Evolutionary conservation across 164 flowering plant genomes (phyloP), one percentile per base, ranked within the genome.

Genomic region (Akebia trifoliata): DNA sequence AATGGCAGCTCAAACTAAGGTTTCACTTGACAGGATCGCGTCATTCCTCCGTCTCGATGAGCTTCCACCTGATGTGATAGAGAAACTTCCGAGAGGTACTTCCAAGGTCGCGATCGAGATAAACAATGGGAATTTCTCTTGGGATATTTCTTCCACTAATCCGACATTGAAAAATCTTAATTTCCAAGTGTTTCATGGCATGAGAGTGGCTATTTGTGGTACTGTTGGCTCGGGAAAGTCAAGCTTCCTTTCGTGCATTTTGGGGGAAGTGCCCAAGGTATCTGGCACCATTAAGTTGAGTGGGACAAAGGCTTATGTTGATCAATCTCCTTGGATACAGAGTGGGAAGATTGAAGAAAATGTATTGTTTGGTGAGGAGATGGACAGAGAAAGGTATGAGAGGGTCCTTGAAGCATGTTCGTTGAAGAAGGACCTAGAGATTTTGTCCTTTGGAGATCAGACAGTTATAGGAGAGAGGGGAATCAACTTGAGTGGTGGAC

Each of bases 271-370:
- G 39, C 81, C 84, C 3, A 84, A 75, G 66, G 30, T 78, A n/a
- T 81, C 87, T 8, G 94, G 94, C 32, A 57, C 52, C 3, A 21
- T 84, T 48, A 75, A 66, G 61, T 20, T 84, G 30, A 62, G 80
- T 57, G 97, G 97, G 15, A 75, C 75, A 15, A 90, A 79, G 71
- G 90, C 93, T 1, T 90, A 85, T 70, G 89, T 87, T 50, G 77
- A 93, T 49, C 97, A 90, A 59, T 82, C 91, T 2, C 83, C 97
- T 24, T 90, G 97, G 95, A 87, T 90, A 54, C 93, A 82, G 69
- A 90, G 91, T 64, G 91, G 93, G 4, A 90, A 66, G 64, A 80
- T 90, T 25, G 90, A 80, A 62, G 95, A 90, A 1, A 90, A 90
- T 57, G 80, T 90, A 45, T 69, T 90, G 71, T 90, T 87, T 65